These are phyloP conservation scores for Hymenoscyphus scutula DNA, from an alignment of 2,329 filamentous ascomycete genomes.

Conservation along the genomic window DNA sequence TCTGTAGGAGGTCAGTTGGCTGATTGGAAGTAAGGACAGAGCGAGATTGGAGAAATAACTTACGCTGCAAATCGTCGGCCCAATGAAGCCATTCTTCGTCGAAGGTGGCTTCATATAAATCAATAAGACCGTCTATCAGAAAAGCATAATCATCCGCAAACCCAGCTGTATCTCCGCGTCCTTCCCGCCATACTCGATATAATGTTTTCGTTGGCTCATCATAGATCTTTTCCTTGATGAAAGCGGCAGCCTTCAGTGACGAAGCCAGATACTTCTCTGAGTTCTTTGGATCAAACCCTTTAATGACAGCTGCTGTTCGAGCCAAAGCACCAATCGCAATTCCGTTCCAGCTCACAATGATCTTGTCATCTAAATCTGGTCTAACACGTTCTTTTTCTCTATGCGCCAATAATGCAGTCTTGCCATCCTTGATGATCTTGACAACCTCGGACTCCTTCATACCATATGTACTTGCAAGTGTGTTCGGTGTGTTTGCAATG, in stretches of 20 bases:
- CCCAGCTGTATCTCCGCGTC: slow-evolving; percentile 62
- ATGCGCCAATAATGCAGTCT: slow-evolving; percentile 65
- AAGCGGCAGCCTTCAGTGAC: slow-evolving; percentile 67
- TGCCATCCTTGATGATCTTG: slow-evolving; percentile 64
- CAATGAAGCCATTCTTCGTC: slow-evolving; percentile 74
- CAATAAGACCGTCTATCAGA: slow-evolving; percentile 75
- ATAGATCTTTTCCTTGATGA: slow-evolving; percentile 74
- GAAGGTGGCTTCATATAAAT: slow-evolving; percentile 80
- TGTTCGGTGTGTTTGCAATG: slow-evolving; percentile 63
- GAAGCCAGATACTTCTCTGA: slow-evolving; percentile 60
- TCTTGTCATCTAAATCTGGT: slow-evolving; percentile 83
- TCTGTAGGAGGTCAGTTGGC: slow-evolving; percentile 43
- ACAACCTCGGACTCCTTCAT: slow-evolving; percentile 67
- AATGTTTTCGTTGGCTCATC: slow-evolving; percentile 60
- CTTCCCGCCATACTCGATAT: slow-evolving; percentile 70
- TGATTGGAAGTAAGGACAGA: not conserved
- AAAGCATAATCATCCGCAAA: slow-evolving; percentile 97
- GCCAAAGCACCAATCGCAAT: slow-evolving; percentile 82
- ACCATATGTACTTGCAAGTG: slow-evolving; percentile 73
- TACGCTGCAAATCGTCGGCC: slow-evolving; percentile 77
- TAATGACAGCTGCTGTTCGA: slow-evolving; percentile 68
- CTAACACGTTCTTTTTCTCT: slow-evolving; percentile 71
- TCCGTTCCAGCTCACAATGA: slow-evolving; percentile 84
- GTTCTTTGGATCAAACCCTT: slow-evolving; percentile 54
- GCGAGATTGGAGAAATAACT: slow-evolving; percentile 27